Evolutionary conservation across 2,329 filamentous ascomycete genomes (phyloP), one percentile per base, ranked within the genome.

Genomic region (Cercospora sesami): DNA sequence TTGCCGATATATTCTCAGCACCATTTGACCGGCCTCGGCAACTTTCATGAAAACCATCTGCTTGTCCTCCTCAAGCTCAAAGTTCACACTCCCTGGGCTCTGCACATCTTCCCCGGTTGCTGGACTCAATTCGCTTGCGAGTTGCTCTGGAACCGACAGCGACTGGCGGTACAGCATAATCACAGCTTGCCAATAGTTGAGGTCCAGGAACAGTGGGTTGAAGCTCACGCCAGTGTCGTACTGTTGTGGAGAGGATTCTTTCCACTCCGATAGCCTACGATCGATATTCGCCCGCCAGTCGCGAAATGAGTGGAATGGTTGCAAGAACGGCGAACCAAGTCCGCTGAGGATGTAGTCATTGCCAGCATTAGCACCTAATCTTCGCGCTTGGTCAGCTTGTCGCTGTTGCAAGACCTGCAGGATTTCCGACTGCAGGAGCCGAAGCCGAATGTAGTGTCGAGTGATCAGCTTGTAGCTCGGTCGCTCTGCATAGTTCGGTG

Each of bases 151-250:
- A 18, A 97, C 92, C 91, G 69, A 97, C 80, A 79, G 70, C 5
- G 78, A 93, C 79, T 97, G 94, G 65, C 94, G 86, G 78, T 98
- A 98, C 21, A 98, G 86, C 90, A 97, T 93, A 73, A 97, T 96
- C 69, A 98, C 89, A 3, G 93, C 93, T 78, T 97, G 94, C 94
- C 94, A 98, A 80, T 98, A 98, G 79, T 98, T 98, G 69, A 98
- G 85, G 75, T 97, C 93, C 4, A 97, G 81, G 75, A 98, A 97
- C 65, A 97, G 91, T 1, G 92, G 89, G 0, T 91, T 93, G 78
- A 98, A 98, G 4, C 89, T 89, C 2, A 98, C 95, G 1, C 94
- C 94, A 0, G 92, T 96, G 67, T 95, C 89, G 23, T 87, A 81
- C 70, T 90, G 89, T 0, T 87, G 90, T 0, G 94, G 95, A 1